These are phyloP conservation scores for Coccomyxa subellipsoidea DNA, from an alignment of 163 green algal genomes.

Conservation along the genomic window DNA sequence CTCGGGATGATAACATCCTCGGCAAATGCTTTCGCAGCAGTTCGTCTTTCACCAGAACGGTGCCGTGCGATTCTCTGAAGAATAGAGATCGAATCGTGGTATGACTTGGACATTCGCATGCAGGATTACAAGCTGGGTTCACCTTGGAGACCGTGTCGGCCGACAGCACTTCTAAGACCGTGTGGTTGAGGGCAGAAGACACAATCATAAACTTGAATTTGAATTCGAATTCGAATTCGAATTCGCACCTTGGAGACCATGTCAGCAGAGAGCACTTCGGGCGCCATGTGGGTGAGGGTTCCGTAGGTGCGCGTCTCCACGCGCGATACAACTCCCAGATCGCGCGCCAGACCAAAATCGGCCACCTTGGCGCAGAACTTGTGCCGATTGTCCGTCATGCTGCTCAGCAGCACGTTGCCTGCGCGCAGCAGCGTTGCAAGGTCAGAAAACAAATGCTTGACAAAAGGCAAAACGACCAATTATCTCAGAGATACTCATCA, in stretches of 20 bases:
- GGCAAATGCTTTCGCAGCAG: no score
- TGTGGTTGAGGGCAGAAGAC: no score
- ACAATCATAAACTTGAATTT: no score
- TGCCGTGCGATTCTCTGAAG: no score
- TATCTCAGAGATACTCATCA: not conserved
- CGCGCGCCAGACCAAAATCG: slow-evolving; percentile 29
- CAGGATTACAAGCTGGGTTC: no score
- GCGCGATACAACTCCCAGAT: not conserved
- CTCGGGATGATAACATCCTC: no score
- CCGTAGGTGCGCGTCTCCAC: slow-evolving; percentile 26
- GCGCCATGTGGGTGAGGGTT: slow-evolving; percentile 36
- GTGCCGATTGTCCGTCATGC: not conserved
- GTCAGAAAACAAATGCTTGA: not conserved
- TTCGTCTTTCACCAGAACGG: no score
- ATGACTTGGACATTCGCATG: no score
- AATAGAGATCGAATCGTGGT: no score
- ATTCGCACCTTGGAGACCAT: not conserved
- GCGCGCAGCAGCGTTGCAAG: not conserved
- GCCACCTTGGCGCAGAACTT: slow-evolving; percentile 16
- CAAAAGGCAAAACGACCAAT: not conserved
- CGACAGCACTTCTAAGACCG: no score
- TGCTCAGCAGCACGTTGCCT: not conserved
- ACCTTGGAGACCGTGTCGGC: no score
- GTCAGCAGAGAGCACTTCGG: slow-evolving; percentile 15
- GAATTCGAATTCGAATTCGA: no score